These are phyloP conservation scores for Hamiltosporidium tvaerminnensis DNA, from an alignment of 371 early-diverging fungal genomes.

Conservation along the genomic window DNA sequence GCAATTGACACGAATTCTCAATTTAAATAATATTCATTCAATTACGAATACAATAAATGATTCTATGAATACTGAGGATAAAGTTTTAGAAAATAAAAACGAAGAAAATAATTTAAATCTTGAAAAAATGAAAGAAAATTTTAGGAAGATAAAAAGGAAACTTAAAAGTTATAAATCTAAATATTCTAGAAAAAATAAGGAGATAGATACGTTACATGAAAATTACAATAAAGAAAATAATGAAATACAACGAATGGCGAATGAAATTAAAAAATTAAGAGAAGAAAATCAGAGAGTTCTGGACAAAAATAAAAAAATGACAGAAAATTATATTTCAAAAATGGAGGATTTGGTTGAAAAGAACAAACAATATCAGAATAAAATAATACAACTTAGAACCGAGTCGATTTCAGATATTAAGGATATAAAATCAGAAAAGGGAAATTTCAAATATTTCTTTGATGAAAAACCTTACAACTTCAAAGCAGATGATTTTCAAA, in stretches of 20 bases:
- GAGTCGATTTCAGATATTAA: not conserved
- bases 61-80: not conserved
- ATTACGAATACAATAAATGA: conserved; percentile 5
- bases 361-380: conserved; percentile 23
- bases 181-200: not conserved
- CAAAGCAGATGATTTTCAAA: not conserved
- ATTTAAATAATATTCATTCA: conserved; percentile 11
- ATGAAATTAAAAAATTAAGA: conserved; percentile 3
- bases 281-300: conserved; percentile 19
- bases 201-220: not conserved
- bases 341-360: conserved; percentile 15
- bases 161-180: no score
- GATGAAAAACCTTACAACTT: no score
- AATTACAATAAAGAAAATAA: not conserved
- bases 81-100: not conserved
- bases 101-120: not conserved
- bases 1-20: conserved; percentile 30
- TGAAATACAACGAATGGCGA: not conserved
- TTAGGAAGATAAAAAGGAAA: not conserved
- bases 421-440: not conserved
- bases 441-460: no score
- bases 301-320: conserved; percentile 9
- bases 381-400: not conserved
- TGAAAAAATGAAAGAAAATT: not conserved
- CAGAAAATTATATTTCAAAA: conserved; percentile 12